Conservation (phyloP, 768 basidiomycete genomes). For the Galerina marginata region DNA sequence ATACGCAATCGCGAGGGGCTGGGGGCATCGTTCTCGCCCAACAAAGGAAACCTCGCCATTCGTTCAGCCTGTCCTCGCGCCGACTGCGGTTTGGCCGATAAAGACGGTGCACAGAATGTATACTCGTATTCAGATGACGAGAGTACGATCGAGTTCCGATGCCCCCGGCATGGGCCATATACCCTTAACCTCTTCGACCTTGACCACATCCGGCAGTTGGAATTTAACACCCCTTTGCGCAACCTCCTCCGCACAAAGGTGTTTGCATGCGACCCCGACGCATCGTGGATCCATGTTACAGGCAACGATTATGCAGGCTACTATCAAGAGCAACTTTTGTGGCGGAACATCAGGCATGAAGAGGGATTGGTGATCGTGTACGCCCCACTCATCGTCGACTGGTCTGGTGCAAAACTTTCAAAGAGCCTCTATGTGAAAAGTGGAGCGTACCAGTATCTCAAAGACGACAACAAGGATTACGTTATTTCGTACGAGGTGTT, state of each 20-base stretch:
- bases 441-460: slow-evolving; percentile 32
- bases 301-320: slow-evolving; percentile 32
- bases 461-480: slow-evolving; percentile 25
- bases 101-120: slow-evolving; percentile 22
- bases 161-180: slow-evolving; percentile 32
- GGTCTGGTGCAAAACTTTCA: slow-evolving; percentile 35
- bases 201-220: slow-evolving; percentile 21
- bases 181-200: slow-evolving; percentile 17
- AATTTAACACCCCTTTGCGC: slow-evolving; percentile 35
- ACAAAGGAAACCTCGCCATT: slow-evolving; percentile 8
- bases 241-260: slow-evolving; percentile 26
- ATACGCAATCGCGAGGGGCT: slow-evolving; percentile 20
- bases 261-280: neutral
- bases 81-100: slow-evolving; percentile 30
- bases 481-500: slow-evolving; percentile 30
- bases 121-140: slow-evolving; percentile 15
- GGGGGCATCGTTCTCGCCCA: neutral
- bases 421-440: slow-evolving; percentile 33
- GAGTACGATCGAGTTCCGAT: slow-evolving; percentile 27
- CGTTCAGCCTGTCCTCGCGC: slow-evolving; percentile 29
- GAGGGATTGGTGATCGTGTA: slow-evolving; percentile 24
- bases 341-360: slow-evolving; percentile 22
- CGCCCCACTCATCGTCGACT: slow-evolving; percentile 33
- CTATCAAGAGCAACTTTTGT: slow-evolving; percentile 30
- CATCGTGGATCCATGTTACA: slow-evolving; percentile 25